Evolutionary conservation across 768 basidiomycete genomes (phyloP), one percentile per base, ranked within the genome.

Genomic region (Lentinus tigrinus): DNA sequence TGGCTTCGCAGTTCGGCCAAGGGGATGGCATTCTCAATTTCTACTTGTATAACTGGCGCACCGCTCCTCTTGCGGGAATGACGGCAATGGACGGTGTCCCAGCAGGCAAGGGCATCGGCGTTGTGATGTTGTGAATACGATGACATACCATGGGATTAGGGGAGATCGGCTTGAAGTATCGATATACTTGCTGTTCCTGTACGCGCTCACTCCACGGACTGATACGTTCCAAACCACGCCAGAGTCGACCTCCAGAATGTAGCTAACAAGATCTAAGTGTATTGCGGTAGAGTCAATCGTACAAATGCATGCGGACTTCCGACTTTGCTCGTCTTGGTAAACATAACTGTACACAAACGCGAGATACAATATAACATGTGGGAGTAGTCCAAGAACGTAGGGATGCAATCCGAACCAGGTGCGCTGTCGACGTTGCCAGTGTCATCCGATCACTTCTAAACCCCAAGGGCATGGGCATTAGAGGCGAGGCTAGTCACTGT

Each of bases 21-120:
- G 96, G 94, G 4, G 92, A 96, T 68, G 97, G 97, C 1, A 82
- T 88, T 71, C 80, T 99, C 52, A 92, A 95, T 72, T 96, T 85
- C 70, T 95, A 95, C 70, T 71, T 95, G 57, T 98, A 97, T 76
- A 99, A 99, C 73, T 99, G 95, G 93, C 81, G 89, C 58, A 95
- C 93, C 13, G 75, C 84, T 14, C 80, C 85, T 2, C 75, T 98
- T 56, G 85, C 92, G 38, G 95, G 96, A 44, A 70, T 89, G 68
- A 77, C 74, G 36, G 62, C 77, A 13, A 75, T 80, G n/a, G 83
- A 72, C 2, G 80, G 68, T 36, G 70, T 77, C 14, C 70, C 78
- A n/a, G 77, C 84, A n/a, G 92, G 92, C 43, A 82, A 76, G 69
- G 95, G 93, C 4, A 81, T 98, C 51, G 95, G 93, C 3, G 86